phyloP scores from a whole-genome alignment of 768 basidiomycete species.

The Russula lepida region DNA sequence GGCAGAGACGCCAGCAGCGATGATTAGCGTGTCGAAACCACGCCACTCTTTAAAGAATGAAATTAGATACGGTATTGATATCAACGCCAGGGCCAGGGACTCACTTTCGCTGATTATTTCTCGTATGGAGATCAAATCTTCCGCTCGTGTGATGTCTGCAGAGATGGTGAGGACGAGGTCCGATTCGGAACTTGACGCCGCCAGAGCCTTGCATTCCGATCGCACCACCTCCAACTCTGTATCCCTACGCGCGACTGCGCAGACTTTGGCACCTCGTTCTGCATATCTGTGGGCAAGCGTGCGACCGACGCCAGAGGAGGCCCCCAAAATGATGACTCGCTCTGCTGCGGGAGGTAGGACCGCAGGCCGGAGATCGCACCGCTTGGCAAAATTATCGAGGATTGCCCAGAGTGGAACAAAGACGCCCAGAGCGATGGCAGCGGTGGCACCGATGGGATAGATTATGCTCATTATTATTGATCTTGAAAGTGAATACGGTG shows the following conservation, averaged over 20 bases:
- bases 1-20: constrained; percentile 80
- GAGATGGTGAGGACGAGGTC: constrained; percentile 39
- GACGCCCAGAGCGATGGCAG: constrained; percentile 9
- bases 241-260: constrained; percentile 61
- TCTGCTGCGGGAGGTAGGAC: constrained; percentile 43
- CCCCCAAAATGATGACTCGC: constrained; percentile 75
- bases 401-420: not conserved
- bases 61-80: not conserved
- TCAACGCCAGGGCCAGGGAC: constrained; percentile 21
- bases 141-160: constrained; percentile 57
- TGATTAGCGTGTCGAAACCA: constrained; percentile 74
- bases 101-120: constrained; percentile 45
- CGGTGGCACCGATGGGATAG: not conserved
- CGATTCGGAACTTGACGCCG: constrained; percentile 7
- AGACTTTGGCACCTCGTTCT: constrained; percentile 63
- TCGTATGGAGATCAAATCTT: constrained; percentile 59
- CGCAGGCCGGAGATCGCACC: constrained; percentile 25
- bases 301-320: constrained; percentile 75
- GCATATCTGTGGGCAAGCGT: constrained; percentile 65
- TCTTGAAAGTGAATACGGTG: not conserved
- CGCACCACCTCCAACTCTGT: constrained; percentile 49
- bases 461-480: not conserved
- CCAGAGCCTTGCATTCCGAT: constrained; percentile 42
- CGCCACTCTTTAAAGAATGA: constrained; percentile 50
- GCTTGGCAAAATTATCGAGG: not conserved